Evolutionary conservation across 495 filamentous ascomycete species (phyloP).

Genomic region (Usnea hakonensis): DNA sequence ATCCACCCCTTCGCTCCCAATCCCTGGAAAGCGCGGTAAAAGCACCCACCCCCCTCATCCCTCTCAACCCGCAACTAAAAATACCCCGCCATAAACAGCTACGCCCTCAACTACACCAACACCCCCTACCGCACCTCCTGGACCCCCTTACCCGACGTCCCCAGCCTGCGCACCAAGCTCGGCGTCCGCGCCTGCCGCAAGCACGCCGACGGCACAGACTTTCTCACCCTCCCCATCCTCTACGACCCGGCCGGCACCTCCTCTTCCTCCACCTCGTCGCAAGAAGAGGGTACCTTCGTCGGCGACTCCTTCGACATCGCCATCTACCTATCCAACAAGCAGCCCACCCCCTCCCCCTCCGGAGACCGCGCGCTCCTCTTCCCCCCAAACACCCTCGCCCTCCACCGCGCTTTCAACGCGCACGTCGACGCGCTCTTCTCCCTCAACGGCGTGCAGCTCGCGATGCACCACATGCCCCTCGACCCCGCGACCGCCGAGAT

Average conservation of each 20-base stretch:
- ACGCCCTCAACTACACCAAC: constrained; percentile 54
- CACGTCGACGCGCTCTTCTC: constrained; percentile 46
- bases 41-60: constrained; percentile 5
- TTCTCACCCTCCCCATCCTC: constrained; percentile 53
- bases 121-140: constrained; percentile 45
- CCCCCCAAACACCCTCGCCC: constrained; percentile 28
- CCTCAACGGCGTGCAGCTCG: constrained; percentile 29
- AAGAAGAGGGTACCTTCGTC: constrained; percentile 23
- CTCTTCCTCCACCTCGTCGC: constrained; percentile 5
- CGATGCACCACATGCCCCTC: constrained; percentile 32
- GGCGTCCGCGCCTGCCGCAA: constrained; percentile 41
- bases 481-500: constrained; percentile 37
- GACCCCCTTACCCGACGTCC: constrained; percentile 44
- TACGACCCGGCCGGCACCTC: constrained; percentile 36
- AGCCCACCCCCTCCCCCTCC: constrained; percentile 36
- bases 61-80: constrained; percentile 7
- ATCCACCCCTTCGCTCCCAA: constrained; percentile 41
- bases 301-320: constrained; percentile 61
- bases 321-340: constrained; percentile 45
- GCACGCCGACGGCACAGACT: constrained; percentile 49
- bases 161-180: constrained; percentile 39
- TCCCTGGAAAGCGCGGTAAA: constrained; percentile 50
- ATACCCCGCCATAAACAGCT: constrained; percentile 9
- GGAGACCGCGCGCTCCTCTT: constrained; percentile 32
- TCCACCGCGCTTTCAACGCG: constrained; percentile 37